Base-by-base conservation (phyloP, 2,329 filamentous ascomycete species). In the Pseudocercospora cruenta region DNA sequence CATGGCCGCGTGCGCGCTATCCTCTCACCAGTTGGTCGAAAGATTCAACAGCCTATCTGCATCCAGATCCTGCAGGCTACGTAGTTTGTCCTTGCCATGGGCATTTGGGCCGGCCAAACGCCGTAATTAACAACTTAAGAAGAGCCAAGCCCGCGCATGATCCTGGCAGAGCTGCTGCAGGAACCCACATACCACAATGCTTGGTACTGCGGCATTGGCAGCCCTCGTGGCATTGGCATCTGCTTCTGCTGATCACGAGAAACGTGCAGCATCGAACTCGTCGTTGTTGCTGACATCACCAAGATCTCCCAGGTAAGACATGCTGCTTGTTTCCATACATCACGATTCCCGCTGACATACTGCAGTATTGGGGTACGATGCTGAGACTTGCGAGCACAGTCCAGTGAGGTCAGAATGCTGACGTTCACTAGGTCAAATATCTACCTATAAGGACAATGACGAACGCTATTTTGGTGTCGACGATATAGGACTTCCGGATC, bases 401-500 rank as follows among this genome's bases (percentile, higher is more conserved):
- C 14, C 36, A 39, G 36, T 39, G 36, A 39, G 36, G 36, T 7
- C 36, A 16, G 16, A 3, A 24, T 31, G 51, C 51, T 28, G 24
- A 54, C 21, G 24, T 6, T 1, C 10, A n/a, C n/a, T 43, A 69
- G 70, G 70, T n/a, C 80, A 85, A 70, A 74, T 85, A 39, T 79
- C 80, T 12, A 77, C 81, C 1, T 85, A 85, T 69, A 69, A 66
- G 8, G 82, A 85, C 72, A 85, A 85, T 63, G 69, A 76, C 2
- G 81, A 80, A 19, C 67, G 78, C 60, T 72, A 76, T 60, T 86
- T 85, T 68, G 84, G 84, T 33, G 81, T 87, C 14, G 66, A 78
- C 3, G 77, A 82, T 62, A 78, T 82, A 31, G 82, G 82, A 4
- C 73, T 84, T 7, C 85, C 86, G 0, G 76, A 81, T 55, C 84